Evolutionary conservation across 2,329 filamentous ascomycete genomes (phyloP).

Genomic region (Aulographum hederae): DNA sequence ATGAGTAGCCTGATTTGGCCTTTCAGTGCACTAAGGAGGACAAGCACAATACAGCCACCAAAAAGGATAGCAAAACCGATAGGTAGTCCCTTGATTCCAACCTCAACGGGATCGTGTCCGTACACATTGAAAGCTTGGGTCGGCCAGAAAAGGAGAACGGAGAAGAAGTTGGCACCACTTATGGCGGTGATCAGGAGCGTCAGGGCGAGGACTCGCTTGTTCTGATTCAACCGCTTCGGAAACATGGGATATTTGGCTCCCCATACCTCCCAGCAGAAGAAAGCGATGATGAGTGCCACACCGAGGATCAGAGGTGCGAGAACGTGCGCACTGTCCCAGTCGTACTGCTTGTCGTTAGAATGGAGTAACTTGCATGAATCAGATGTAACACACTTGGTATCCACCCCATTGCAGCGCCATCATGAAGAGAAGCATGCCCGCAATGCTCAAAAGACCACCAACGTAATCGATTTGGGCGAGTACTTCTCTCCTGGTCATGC

Average conservation of each 20-base stretch:
- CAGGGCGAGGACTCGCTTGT: constrained; percentile 15
- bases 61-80: constrained; percentile 40
- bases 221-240: constrained; percentile 7
- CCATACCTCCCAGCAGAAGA: constrained; percentile 4
- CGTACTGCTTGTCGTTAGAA: too few relatives aligned
- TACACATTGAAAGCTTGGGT: constrained; percentile 48
- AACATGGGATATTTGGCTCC: constrained; percentile 5
- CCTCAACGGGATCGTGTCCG: constrained; percentile 36
- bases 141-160: constrained; percentile 39
- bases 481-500: constrained; percentile 21
- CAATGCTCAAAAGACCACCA: constrained; percentile 30
- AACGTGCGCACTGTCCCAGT: constrained; percentile 4
- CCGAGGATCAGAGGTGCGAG: constrained; percentile 6
- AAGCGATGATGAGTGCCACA: constrained; percentile 3
- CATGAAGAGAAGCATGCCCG: constrained; percentile 29
- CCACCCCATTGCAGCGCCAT: constrained; percentile 24
- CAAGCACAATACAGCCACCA: constrained; percentile 16
- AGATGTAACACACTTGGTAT: too few relatives aligned
- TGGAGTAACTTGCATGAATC: too few relatives aligned
- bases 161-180: constrained; percentile 20
- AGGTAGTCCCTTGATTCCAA: constrained; percentile 43
- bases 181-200: constrained; percentile 22
- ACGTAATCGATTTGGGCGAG: constrained; percentile 30
- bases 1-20: constrained; percentile 4
- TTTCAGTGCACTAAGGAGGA: constrained; percentile 1